phyloP scores from a whole-genome alignment of 257 asterid genomes.

The Capsicum rhomboideum region DNA sequence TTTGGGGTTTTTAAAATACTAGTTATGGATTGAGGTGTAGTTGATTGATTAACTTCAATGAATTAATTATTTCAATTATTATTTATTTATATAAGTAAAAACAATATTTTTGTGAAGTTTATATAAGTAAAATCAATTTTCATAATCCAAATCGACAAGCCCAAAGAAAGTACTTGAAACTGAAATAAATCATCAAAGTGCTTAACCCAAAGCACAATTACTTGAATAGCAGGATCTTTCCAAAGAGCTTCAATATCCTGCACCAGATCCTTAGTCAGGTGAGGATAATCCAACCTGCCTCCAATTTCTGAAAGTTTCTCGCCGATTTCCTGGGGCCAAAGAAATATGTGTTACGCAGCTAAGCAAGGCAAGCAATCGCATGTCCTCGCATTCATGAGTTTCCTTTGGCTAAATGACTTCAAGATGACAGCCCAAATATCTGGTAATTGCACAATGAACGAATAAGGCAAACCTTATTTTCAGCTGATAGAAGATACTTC shows the following conservation, averaged over 20 bases:
- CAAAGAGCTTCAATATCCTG: slow-evolving; percentile 72
- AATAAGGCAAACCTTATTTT: slow-evolving; percentile 59
- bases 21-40: neutral
- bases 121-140: neutral
- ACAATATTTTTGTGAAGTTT: neutral
- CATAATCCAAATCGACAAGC: neutral
- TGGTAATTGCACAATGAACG: slow-evolving; percentile 1
- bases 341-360: neutral
- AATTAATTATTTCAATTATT: neutral
- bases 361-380: neutral
- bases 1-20: neutral
- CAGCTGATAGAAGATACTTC: slow-evolving; percentile 56
- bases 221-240: slow-evolving; percentile 93
- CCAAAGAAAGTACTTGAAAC: neutral
- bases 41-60: neutral
- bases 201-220: slow-evolving; percentile 12
- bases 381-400: neutral
- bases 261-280: slow-evolving; percentile 64
- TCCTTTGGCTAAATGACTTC: neutral
- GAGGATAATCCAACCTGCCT: slow-evolving; percentile 70
- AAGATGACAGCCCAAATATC: neutral
- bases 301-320: slow-evolving; percentile 87
- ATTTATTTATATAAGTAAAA: neutral
- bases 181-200: neutral
- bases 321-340: slow-evolving; percentile 61